Base-by-base conservation (phyloP, 2,329 filamentous ascomycete genomes). In the Emericellopsis cladophorae region DNA sequence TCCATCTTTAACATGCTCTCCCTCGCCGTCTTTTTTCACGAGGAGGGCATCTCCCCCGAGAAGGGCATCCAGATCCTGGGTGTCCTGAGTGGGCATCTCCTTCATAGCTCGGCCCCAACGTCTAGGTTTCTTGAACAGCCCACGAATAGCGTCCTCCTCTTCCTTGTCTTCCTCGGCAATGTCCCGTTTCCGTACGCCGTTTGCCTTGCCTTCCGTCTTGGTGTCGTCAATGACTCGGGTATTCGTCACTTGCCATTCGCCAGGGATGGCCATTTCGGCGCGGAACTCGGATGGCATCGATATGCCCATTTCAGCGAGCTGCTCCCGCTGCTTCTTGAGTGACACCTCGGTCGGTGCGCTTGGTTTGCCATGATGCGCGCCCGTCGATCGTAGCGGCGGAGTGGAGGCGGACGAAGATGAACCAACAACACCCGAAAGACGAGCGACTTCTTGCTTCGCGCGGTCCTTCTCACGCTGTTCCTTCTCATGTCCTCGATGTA, bases 231-330 rank as follows among this genome's bases (percentile, higher is more conserved):
- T 60, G 4, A 77, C 68, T 36, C 76, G 70, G 33, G 85, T 74
- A 6, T 74, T 77, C 44, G 75, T 79, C 10, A 81, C 74, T 0
- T 86, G 78, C 90, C 90, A 98, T 40, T 94, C 84, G 26, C 92
- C 87, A 4, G 82, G 80, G 66, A 95, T 79, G 5, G 89, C 88
- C 76, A 95, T 79, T 44, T 92, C 85, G 2, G 74, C 70, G 44
- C 86, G 71, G 42, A 86, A 79, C 48, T 84, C 79, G 36, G 85
- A 79, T 1, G 92, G 92, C 41, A 96, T 75, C 37, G 79, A 76
- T 38, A 98, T 79, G 1, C 92, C 92, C 70, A 98, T 74, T 31
- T 83, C 84, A 5, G 83, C 88, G 10, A 98, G 68, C 60, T 96
- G 88, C 47, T 88, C 81, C 53, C 93, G 75, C 62, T 98, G 92